Base-by-base conservation (phyloP, 1,139 yeast genomes). In the Blastobotrys buckinghamii region DNA sequence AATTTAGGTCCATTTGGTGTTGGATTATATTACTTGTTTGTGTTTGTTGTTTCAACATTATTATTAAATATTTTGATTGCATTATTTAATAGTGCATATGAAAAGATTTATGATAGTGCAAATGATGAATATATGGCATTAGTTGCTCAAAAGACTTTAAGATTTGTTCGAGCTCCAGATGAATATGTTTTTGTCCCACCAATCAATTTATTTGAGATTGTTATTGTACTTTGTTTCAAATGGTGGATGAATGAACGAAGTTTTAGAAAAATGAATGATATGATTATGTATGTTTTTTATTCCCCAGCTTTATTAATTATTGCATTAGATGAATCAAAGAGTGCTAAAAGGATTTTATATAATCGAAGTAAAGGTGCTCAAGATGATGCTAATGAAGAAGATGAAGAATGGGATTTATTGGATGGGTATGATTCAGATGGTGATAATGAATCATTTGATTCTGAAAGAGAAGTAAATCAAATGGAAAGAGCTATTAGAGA, bases 121-220 rank as follows among this genome's bases (percentile, higher is more conserved):
- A 80, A 82, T 27, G 86, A 84, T 60, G 95, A 88, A 64, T 88
- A 84, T 64, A 77, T 87, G 72, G 95, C 95, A 0, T 75, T 87
- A 49, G 85, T 85, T 56, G 87, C 96, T 3, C 85, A 84, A 55
- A 86, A 87, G 70, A 87, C 95, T 0, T 75, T 88, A 57, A 74
- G 90, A 53, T 88, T 84, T 61, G 80, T 87, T 48, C 76, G 96
- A 56, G 95, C 96, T 0, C 96, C 96, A 0, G 96, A 88, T 67
- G 82, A 81, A 51, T 82, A 84, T 59, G 85, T 87, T 41, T 88
- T 81, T 62, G 90, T 87, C 29, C 94, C 96, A 6, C 96, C 96
- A 7, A 74, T 87, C 54, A 88, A 88, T 62, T 64, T 88, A 56
- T 68, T 88, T 52, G 96, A 88, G 63, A 44, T 74, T 2, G 62